These are phyloP conservation scores for Xylaria sp. DNA, from an alignment of 2,329 filamentous ascomycete species.

Conservation along the genomic window DNA sequence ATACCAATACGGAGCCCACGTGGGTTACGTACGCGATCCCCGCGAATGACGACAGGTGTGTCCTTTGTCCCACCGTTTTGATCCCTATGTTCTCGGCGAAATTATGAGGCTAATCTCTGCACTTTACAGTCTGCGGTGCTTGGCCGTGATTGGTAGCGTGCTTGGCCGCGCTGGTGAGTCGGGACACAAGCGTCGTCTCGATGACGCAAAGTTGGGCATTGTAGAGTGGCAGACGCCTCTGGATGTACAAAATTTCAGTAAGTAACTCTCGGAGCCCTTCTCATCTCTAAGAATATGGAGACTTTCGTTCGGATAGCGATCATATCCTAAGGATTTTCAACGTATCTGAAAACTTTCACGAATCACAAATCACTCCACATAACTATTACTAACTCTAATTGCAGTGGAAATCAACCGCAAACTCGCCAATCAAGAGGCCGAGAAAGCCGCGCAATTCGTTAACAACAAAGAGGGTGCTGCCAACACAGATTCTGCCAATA, in stretches of 20 bases:
- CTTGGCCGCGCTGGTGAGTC: slow-evolving; percentile 84
- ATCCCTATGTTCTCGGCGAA: background rate
- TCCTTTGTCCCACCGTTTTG: slow-evolving; percentile 20
- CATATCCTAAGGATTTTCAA: background rate
- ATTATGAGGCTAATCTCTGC: slow-evolving; percentile 5
- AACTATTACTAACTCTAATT: slow-evolving; percentile 4
- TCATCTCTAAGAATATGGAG: background rate
- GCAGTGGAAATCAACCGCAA: slow-evolving; percentile 26
- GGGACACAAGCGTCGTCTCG: slow-evolving; percentile 75
- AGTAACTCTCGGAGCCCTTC: background rate
- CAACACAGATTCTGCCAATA: background rate
- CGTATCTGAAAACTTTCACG: background rate
- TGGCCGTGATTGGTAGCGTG: slow-evolving; percentile 84
- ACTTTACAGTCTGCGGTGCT: slow-evolving; percentile 75
- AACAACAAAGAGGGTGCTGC: background rate
- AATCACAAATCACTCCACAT: background rate
- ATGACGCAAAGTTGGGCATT: slow-evolving; percentile 68
- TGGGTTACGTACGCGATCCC: slow-evolving; percentile 98
- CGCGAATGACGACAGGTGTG: slow-evolving; percentile 92
- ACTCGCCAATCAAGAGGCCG: slow-evolving; percentile 38
- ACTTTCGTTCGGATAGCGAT: background rate
- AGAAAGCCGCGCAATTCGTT: background rate
- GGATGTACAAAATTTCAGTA: slow-evolving; percentile 56
- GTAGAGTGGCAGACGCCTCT: slow-evolving; percentile 69
- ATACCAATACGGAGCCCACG: slow-evolving; percentile 91